Base-by-base conservation (phyloP, 2,329 filamentous ascomycete genomes). In the Aspergillus piperis region DNA sequence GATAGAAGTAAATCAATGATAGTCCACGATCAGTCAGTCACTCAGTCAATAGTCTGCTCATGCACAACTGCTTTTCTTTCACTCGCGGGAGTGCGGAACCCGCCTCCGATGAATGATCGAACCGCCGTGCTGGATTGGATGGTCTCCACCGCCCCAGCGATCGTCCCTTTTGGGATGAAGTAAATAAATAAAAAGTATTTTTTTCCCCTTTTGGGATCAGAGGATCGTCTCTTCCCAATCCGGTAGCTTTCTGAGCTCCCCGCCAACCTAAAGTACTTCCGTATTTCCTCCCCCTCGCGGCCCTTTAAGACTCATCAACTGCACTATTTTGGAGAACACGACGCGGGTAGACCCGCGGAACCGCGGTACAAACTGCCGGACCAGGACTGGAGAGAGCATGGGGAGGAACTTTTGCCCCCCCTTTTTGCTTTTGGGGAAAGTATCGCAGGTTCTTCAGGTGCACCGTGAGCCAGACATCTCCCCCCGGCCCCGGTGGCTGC, bases 91-190 rank as follows among this genome's bases (percentile, higher is more conserved):
- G 11, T 19, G 39, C 53, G 53, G 53, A 55, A 44, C 13, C 50
- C 19, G 10, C 25, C 25, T 54, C 52, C 44, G 57, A 58, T 54
- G 59, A 64, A 58, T 54, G 59, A 64, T 66, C 59, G 63, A 62
- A 63, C 64, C 64, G 56, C 56, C 53, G 55, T 23, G 52, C 60
- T 58, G 63, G 64, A 63, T 59, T 62, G 39, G 27, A 54, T 36
- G 19, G 19, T 51, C 57, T 51, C 58, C 62, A 62, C 59, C 30
- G 32, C 30, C 27, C 23, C 25, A 30, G 56, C 54, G 58, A 63
- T 63, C 59, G 57, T 49, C 30, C 53, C 53, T 48, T 13, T 54
- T 62, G 54, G 60, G 60, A 62, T 2, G 7, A 25, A 25, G 25
- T 36, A 36, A 36, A 36, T 30, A 11, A 30, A 30, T 30, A 3